Percentiles rank a stretch among this genome's conserved stretches.
phyloP scores from a whole-genome alignment of 2,329 filamentous ascomycete genomes.

The Phialophora macrospora region DNA sequence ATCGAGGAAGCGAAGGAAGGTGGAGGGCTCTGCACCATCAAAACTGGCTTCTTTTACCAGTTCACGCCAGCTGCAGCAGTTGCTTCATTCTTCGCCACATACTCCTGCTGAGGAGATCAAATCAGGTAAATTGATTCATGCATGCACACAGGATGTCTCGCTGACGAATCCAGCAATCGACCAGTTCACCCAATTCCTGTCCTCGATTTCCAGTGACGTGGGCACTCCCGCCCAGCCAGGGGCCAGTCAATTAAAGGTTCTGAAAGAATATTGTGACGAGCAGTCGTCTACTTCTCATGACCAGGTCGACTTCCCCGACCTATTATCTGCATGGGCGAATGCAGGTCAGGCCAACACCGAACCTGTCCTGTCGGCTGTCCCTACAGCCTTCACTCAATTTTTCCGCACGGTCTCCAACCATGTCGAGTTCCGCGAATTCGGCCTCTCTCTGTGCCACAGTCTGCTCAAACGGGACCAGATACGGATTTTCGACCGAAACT shows the following conservation, averaged over 20 bases:
- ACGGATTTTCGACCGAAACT: conserved; percentile 76
- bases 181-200: conserved; percentile 52
- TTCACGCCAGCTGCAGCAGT: conserved; percentile 68
- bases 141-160: conserved; percentile 4
- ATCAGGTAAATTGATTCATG: conserved; percentile 64
- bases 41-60: conserved; percentile 45
- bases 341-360: conserved; percentile 81
- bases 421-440: conserved; percentile 75
- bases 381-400: conserved; percentile 79
- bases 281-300: conserved; percentile 61
- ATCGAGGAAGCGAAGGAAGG: conserved; percentile 47
- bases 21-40: conserved; percentile 40
- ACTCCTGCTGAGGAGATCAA: conserved; percentile 52
- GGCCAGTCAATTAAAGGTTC: conserved; percentile 48
- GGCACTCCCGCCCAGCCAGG: conserved; percentile 44
- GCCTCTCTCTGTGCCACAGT: conserved; percentile 77
- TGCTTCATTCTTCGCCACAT: conserved; percentile 71
- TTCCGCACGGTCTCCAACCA: conserved; percentile 76
- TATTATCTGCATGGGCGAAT: conserved; percentile 88
- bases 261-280: conserved; percentile 57
- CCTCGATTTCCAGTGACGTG: conserved; percentile 46
- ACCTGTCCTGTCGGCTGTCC: conserved; percentile 76
- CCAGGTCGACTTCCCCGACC: conserved; percentile 69
- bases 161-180: conserved; percentile 45
- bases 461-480: conserved; percentile 80